Evolutionary conservation across 2,329 filamentous ascomycete species (phyloP).

Genomic region (Epichloe brachyelytri): DNA sequence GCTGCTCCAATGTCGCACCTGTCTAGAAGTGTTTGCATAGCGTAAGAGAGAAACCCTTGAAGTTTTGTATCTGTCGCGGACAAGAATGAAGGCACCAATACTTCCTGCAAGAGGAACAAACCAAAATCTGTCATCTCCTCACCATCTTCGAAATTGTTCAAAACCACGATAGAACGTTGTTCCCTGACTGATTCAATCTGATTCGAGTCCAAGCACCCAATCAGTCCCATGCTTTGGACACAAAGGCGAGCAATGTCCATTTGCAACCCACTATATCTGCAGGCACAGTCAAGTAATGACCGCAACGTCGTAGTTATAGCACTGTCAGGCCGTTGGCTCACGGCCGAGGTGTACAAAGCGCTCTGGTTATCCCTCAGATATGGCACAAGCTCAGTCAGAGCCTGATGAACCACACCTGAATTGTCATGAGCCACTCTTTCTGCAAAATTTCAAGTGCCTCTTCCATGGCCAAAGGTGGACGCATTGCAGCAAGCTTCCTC

Average conservation of each 20-base stretch:
- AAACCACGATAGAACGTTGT: slow-evolving; percentile 70
- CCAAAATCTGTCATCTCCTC: slow-evolving; percentile 78
- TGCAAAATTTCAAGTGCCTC: slow-evolving; percentile 29
- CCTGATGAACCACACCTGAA: slow-evolving; percentile 69
- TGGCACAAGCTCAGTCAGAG: slow-evolving; percentile 60
- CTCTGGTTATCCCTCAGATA: slow-evolving; percentile 64
- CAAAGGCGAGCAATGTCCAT: slow-evolving; percentile 58
- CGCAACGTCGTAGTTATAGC: slow-evolving; percentile 61
- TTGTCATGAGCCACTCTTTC: slow-evolving; percentile 72
- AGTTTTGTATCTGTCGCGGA: slow-evolving; percentile 78
- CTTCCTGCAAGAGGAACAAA: slow-evolving; percentile 71
- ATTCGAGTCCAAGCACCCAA: slow-evolving; percentile 87
- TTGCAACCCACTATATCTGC: slow-evolving; percentile 61
- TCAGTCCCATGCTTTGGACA: slow-evolving; percentile 70
- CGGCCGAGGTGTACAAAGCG: slow-evolving; percentile 64
- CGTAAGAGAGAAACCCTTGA: slow-evolving; percentile 85
- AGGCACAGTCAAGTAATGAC: slow-evolving; percentile 71
- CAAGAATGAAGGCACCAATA: slow-evolving; percentile 82
- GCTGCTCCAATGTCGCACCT: slow-evolving; percentile 59
- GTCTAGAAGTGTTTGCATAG: slow-evolving; percentile 82
- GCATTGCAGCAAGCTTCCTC: slow-evolving; percentile 48
- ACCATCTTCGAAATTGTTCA: slow-evolving; percentile 70
- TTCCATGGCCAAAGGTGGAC: slow-evolving; percentile 25
- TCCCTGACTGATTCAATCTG: slow-evolving; percentile 69
- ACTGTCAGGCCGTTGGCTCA: slow-evolving; percentile 72